Evolutionary conservation across 169 alveolate species (phyloP).

Genomic region (Cryptosporidium tyzzeri): DNA sequence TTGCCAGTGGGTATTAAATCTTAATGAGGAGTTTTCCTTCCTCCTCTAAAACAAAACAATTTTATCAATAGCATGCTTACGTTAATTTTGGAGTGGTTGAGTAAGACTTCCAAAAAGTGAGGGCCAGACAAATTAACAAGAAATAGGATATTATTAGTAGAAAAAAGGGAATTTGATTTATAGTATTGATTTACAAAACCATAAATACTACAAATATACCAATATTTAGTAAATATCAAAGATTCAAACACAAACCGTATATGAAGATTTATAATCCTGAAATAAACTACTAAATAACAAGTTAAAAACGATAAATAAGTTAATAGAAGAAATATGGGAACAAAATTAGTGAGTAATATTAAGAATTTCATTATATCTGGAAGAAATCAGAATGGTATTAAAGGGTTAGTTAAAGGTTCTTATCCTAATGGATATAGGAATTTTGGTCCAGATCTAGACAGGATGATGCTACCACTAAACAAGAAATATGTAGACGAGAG

Average conservation of each 20-base stretch:
- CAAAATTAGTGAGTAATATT: conserved; percentile 44
- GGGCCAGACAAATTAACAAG: not conserved
- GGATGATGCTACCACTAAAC: conserved; percentile 67
- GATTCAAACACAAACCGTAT: not conserved
- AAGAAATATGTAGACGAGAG: conserved; percentile 68
- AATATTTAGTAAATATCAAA: no score
- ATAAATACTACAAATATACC: no score
- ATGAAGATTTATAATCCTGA: not conserved
- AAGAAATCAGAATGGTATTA: conserved; percentile 16
- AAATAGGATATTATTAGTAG: not conserved
- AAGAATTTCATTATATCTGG: conserved; percentile 45
- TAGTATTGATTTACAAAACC: not conserved
- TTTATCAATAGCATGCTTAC: not conserved
- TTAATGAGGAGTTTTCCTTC: not conserved
- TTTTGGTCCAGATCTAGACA: conserved; percentile 69
- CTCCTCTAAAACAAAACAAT: not conserved
- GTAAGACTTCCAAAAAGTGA: not conserved
- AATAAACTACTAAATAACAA: not conserved
- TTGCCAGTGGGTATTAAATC: not conserved
- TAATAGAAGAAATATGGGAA: conserved; percentile 23
- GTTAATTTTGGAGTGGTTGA: not conserved
- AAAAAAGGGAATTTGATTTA: not conserved
- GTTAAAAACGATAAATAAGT: not conserved
- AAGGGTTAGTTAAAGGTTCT: conserved; percentile 22
- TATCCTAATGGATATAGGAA: conserved; percentile 75